Base-by-base conservation (phyloP, 163 green algal genomes). In the Scenedesmus sp. region DNA sequence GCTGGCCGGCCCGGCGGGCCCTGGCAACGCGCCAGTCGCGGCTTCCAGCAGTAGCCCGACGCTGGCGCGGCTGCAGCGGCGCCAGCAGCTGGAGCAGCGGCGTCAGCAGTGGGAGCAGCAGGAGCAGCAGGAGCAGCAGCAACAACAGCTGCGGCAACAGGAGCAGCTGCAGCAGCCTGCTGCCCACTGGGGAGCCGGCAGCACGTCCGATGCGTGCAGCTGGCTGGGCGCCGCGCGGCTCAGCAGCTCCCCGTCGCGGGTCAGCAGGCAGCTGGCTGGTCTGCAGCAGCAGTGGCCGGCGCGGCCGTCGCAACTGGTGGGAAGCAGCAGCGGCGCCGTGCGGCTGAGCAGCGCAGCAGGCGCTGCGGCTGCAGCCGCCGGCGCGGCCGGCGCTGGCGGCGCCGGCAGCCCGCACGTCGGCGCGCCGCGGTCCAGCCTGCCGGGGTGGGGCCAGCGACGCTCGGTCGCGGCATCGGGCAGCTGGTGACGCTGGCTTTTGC, bases 101-200 rank as follows among this genome's bases (percentile, higher is more conserved):
- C 58, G 62, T 11, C 33, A 14, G 26, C 33, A 73, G 31, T 10
- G 33, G 31, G 26, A 50, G 45, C 56, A 48, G 29, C 11, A 69
- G 15, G 11, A 60, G 53, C 53, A 60, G 53, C 53, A 60, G 53
- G 39, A 67, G 70, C 69, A 77, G 53, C 34, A 66, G 31, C 70
- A 70, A 1, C 54, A 60, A 13, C 56, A 70, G 56, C 47, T 6
- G 33, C 9, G 24, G 15, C 28, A 24, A 10, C 39, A 56, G 18
- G 4, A 70, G 17, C 24, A 28, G 3, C 18, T 26, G 28, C 36
- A 47, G 39, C 10, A 10, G 39, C 7, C 39, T 47, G 39, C 10
- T 47, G 39, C 39, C 39, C 10, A 47, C 7, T 47, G 39, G 7
- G 6, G 48, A 15, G 18, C 48, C 48, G 18, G 18, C 48, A 57